These are phyloP conservation scores for Phalaenopsis aphrodite DNA, from an alignment of 106 monocot species.

Conservation along the genomic window DNA sequence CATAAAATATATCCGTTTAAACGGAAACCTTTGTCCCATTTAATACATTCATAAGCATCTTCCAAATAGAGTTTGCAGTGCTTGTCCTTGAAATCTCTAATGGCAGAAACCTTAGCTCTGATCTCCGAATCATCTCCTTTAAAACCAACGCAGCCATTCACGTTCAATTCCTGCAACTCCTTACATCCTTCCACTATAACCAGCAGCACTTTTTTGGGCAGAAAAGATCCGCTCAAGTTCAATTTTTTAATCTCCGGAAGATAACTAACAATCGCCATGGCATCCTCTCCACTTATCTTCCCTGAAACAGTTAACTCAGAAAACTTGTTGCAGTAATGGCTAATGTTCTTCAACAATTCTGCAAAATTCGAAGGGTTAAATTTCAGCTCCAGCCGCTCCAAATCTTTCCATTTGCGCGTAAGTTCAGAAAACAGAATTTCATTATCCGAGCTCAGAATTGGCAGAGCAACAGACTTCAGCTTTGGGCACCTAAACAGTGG, in stretches of 20 bases:
- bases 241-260: conserved; percentile 23
- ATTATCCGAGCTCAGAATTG: conserved; percentile 11
- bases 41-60: neutral
- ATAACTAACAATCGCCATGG: conserved; percentile 11
- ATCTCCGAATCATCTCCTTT: conserved; percentile 28
- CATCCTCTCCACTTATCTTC: conserved; percentile 28
- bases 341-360: conserved; percentile 16
- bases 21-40: neutral
- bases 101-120: neutral
- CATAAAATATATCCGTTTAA: conserved; percentile 6
- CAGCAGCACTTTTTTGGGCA: conserved; percentile 24
- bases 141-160: conserved; percentile 35
- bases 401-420: conserved; percentile 21
- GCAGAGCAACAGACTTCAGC: conserved; percentile 22
- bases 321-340: conserved; percentile 20
- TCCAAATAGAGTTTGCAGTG: conserved; percentile 3
- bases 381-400: conserved; percentile 35
- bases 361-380: conserved; percentile 33
- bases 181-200: conserved; percentile 29
- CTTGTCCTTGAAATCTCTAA: conserved; percentile 22
- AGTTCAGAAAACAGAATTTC: conserved; percentile 24
- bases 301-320: conserved; percentile 19
- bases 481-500: conserved; percentile 22
- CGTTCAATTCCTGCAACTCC: conserved; percentile 27
- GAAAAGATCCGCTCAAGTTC: conserved; percentile 27